Evolutionary conservation across 2,329 filamentous ascomycete genomes (phyloP), one percentile per base, ranked within the genome.

Genomic region (Teratosphaeria nubilosa): DNA sequence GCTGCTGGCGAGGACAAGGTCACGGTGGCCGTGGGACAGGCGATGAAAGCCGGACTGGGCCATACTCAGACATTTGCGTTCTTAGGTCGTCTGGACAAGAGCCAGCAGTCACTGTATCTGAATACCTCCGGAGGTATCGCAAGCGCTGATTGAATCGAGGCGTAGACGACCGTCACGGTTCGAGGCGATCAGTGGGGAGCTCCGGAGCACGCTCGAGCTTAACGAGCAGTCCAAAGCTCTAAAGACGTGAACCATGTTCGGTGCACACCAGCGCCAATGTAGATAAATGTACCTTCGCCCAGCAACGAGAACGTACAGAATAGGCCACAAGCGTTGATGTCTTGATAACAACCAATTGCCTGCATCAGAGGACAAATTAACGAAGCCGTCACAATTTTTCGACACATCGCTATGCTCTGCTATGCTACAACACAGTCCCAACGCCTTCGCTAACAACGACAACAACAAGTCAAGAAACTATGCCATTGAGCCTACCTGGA

Each of bases 1-100:
- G 64, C 90, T 87, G 61, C 92, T 86, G 57, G 90, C 87, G 63
- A 91, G 86, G 55, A 95, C 88, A 51, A 94, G 80, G 71, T 95
- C 88, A 68, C 85, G 83, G 74, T 91, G 87, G 65, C 86, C 86
- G 71, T 90, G 85, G 60, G 85, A 82, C 67, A 90, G 82, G 65
- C 88, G 83, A 61, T 76, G 74, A 60, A 78, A 78, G 64, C 66
- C 64, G 61, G 62, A 65, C 51, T 61, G 55, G 22, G 56, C 53
- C 58, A 58, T 61, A 30, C 5, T 30, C 27, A 30, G 27, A 30
- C 27, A 30, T 30, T 30, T 30, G 27, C 27, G 27, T 30, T 30
- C 27, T 30, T 7, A 30, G 27, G 27, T 30, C 5, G 27, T 30
- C 27, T 30, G 27, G 27, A 30, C 27, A 30, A 30, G 27, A 30